Percentiles rank a stretch among this genome's conserved stretches.
Conservation (phyloP, 2,329 filamentous ascomycete species). For the Fusarium napiforme region DNA sequence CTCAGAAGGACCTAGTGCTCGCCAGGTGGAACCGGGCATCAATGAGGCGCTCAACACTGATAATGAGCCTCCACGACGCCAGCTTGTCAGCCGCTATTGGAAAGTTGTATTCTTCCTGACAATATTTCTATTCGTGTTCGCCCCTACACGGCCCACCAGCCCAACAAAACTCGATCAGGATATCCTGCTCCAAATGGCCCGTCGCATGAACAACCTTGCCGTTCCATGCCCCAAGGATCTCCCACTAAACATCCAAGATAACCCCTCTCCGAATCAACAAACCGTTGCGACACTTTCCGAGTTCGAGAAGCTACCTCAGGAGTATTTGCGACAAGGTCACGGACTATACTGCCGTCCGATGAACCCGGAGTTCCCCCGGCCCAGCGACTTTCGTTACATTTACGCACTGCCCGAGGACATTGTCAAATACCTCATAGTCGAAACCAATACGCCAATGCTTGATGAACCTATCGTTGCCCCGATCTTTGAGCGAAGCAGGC, state of each 20-base stretch:
- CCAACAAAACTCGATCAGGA: neutral
- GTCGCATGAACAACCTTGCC: neutral
- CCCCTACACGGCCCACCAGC: neutral
- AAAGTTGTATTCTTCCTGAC: neutral
- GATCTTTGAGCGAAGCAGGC: neutral
- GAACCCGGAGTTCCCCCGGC: neutral
- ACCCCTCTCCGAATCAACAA: no score
- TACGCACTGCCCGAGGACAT: neutral
- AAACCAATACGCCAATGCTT: neutral
- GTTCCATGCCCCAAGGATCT: neutral
- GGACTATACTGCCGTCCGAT: neutral
- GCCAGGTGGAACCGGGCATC: no score
- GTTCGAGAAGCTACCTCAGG: neutral
- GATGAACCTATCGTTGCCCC: neutral
- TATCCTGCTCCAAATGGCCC: neutral
- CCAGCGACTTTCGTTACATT: neutral
- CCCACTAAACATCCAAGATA: fast-evolving
- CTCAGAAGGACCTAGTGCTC: fast-evolving
- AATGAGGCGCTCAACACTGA: neutral
- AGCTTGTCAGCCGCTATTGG: neutral
- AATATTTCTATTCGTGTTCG: neutral
- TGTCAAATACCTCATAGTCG: neutral
- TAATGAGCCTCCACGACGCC: neutral
- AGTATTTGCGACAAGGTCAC: neutral
- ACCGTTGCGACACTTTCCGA: neutral